Base-by-base conservation (phyloP, 345 rosid genomes). In the Combretum micranthum region DNA sequence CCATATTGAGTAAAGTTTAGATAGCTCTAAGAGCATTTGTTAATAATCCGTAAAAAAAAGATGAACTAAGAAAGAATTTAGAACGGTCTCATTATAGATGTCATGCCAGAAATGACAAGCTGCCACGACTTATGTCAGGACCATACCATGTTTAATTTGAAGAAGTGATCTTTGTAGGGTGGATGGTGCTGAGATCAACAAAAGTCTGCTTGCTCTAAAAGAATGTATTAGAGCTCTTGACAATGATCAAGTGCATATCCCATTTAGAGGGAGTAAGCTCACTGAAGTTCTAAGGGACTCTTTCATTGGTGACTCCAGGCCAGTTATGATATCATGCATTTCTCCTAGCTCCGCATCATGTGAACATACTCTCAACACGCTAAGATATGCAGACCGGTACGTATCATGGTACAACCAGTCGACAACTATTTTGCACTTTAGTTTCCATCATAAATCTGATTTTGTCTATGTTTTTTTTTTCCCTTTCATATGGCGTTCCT, bases 271-370 rank as follows among this genome's bases (percentile, higher is more conserved):
- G 52, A 83, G 88, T 70, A 83, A 83, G 64, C 67, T 83, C 44
- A 83, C 89, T 22, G 86, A 83, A 70, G 89, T 83, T 50, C 78
- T 80, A 15, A 67, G 89, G 73, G 89, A 83, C 69, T 83, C 89
- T 43, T 83, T 83, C 67, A 80, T 80, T 64, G 89, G 86, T 20
- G 71, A 83, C 67, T 83, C 89, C 0, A 78, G 86, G 37, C 80
- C 90, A 20, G 90, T 80, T 20, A 83, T 83, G 86, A 83, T 80
- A 68, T 83, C 90, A 5, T 80, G 86, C 57, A 75, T 83, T 64
- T 80, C 90, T 52, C 89, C 89, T 2, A 66, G 81, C 68, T 80
- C 80, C 15, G 89, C 84, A 26, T 83, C 86, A 9, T 83, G 89
- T 57, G 86, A 80, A 47, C 89, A 83, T 55, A 83, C 89, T 50